Conservation (phyloP, 2,329 filamentous ascomycete species). For the Trichoderma arundinaceum region DNA sequence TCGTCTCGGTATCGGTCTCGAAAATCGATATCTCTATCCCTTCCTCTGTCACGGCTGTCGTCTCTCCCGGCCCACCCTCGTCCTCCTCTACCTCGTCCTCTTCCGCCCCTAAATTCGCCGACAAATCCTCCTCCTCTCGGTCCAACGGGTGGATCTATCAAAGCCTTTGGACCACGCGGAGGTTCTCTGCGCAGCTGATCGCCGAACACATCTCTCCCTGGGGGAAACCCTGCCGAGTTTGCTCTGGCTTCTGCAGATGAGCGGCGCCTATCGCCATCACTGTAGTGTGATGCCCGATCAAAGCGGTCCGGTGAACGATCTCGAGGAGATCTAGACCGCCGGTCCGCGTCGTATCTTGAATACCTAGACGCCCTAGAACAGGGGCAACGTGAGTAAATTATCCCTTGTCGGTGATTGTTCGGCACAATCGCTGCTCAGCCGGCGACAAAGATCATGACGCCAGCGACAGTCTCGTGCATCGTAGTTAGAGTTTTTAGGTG, state of each 20-base stretch:
- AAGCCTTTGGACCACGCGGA: conserved; percentile 80
- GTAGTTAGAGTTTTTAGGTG: conserved; percentile 2
- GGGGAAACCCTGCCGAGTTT: conserved; percentile 65
- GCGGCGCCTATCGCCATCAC: conserved; percentile 71
- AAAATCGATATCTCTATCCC: conserved; percentile 66
- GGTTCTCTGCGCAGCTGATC: conserved; percentile 68
- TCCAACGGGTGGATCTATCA: conserved; percentile 71
- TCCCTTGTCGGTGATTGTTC: conserved; percentile 12
- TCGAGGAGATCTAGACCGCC: conserved; percentile 67
- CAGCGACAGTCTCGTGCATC: neutral
- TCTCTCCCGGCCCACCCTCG: conserved; percentile 63
- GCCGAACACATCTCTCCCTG: conserved; percentile 63
- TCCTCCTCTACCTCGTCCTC: conserved; percentile 61
- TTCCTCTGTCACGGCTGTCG: conserved; percentile 65
- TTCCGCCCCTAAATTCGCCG: conserved; percentile 64
- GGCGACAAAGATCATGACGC: neutral
- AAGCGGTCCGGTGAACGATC: conserved; percentile 74
- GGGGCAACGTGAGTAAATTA: conserved; percentile 25
- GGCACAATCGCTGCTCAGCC: neutral
- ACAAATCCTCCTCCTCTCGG: conserved; percentile 70
- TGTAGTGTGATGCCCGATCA: conserved; percentile 59
- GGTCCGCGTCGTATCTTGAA: conserved; percentile 67
- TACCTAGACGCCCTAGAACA: conserved; percentile 59
- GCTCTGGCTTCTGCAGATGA: conserved; percentile 64
- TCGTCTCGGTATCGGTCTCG: conserved; percentile 66